These are phyloP conservation scores for Fomitopsis betulina DNA, from an alignment of 1,284 basidiomycete species.

Conservation along the genomic window DNA sequence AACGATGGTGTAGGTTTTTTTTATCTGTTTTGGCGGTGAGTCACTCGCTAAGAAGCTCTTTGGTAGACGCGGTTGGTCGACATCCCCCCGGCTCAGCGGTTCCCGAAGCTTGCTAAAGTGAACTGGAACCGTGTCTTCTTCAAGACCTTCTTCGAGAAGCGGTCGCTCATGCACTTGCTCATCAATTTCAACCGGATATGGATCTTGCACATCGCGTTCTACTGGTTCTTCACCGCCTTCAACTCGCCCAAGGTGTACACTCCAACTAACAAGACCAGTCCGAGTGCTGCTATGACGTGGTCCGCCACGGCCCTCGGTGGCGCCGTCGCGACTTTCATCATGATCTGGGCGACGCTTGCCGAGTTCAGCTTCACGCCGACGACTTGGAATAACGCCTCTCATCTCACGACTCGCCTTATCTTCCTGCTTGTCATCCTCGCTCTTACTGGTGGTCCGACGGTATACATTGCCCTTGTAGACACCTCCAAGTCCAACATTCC, in stretches of 20 bases:
- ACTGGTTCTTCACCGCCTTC: constrained; percentile 94
- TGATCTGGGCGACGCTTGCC: constrained; percentile 86
- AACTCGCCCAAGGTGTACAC: constrained; percentile 95
- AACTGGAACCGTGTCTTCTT: constrained; percentile 94
- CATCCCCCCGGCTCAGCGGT: constrained; percentile 84
- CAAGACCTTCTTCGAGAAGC: constrained; percentile 96
- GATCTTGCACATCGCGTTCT: constrained; percentile 89
- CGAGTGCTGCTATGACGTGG: constrained; percentile 82
- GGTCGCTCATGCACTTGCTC: constrained; percentile 86
- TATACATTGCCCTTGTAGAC: constrained; percentile 85
- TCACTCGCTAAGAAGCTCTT: background rate
- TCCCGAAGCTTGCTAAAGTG: constrained; percentile 85
- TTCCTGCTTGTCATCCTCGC: constrained; percentile 86
- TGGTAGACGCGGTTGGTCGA: constrained; percentile 84
- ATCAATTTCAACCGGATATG: constrained; percentile 98
- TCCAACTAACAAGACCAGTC: constrained; percentile 50
- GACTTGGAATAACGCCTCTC: constrained; percentile 95
- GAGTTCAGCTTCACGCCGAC: constrained; percentile 97
- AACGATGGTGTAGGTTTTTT: constrained; percentile 72
- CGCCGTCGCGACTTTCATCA: constrained; percentile 84
- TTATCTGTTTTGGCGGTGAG: background rate
- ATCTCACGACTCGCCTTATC: constrained; percentile 83
- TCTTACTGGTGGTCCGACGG: constrained; percentile 83
- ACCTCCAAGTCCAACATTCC: constrained; percentile 59
- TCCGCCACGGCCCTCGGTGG: constrained; percentile 91